These are phyloP conservation scores for Linum tenue DNA, from an alignment of 345 rosid genomes.

Conservation along the genomic window DNA sequence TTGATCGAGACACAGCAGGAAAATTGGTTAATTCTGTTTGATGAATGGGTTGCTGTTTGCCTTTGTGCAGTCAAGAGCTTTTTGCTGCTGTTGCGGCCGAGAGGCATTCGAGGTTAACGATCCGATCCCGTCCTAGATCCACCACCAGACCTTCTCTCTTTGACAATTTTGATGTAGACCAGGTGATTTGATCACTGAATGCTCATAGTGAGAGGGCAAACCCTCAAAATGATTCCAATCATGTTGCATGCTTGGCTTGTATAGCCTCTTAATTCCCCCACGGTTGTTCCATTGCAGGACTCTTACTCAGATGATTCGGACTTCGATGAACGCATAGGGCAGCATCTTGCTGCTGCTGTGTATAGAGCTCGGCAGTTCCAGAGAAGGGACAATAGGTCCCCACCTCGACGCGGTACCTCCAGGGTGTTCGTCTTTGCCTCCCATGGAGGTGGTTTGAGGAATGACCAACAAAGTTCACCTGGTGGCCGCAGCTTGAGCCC, in stretches of 20 bases:
- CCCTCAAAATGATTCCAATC: neutral
- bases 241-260: neutral
- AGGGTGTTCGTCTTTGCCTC: slow-evolving; percentile 22
- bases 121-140: slow-evolving; percentile 24
- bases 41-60: neutral
- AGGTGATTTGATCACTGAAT: slow-evolving; percentile 28
- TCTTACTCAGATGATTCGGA: slow-evolving; percentile 44
- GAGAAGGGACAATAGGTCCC: slow-evolving; percentile 48
- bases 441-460: slow-evolving; percentile 17
- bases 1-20: slow-evolving; percentile 1
- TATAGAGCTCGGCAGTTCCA: slow-evolving; percentile 39
- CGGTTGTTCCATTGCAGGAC: slow-evolving; percentile 28
- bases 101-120: slow-evolving; percentile 41
- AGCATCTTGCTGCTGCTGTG: slow-evolving; percentile 50
- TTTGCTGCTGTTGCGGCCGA: slow-evolving; percentile 57
- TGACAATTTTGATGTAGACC: slow-evolving; percentile 39
- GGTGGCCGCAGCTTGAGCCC: slow-evolving; percentile 19
- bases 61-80: slow-evolving; percentile 66
- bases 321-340: slow-evolving; percentile 54
- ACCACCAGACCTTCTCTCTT: slow-evolving; percentile 16
- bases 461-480: slow-evolving; percentile 14
- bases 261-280: neutral
- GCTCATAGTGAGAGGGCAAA: slow-evolving; percentile 4
- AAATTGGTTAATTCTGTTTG: slow-evolving; percentile 6
- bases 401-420: slow-evolving; percentile 33